Evolutionary conservation across 257 asterid species (phyloP).

Genomic region (Solanum sparsipilum): DNA sequence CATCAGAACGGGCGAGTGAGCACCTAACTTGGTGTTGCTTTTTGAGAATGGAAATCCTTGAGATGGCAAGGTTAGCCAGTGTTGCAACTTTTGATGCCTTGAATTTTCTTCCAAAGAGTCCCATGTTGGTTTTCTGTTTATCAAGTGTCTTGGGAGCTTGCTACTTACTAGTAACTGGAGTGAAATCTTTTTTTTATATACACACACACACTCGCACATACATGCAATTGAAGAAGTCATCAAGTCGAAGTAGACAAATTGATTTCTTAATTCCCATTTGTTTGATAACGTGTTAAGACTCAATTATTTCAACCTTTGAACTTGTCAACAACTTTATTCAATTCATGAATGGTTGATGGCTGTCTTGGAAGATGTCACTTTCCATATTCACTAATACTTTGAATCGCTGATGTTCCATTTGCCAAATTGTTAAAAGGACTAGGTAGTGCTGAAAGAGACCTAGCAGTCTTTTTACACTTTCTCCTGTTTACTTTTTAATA

Average conservation of each 20-base stretch:
- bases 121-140: background rate
- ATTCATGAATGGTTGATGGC: background rate
- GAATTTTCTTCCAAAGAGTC: constrained; percentile 13
- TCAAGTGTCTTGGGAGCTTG: background rate
- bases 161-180: background rate
- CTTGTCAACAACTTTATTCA: background rate
- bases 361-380: background rate
- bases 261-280: background rate
- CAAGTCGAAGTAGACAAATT: background rate
- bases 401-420: background rate
- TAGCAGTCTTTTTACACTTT: background rate
- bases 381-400: background rate
- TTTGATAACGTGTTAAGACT: background rate
- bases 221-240: background rate
- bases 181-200: background rate
- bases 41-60: constrained; percentile 22
- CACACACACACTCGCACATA: too few relatives aligned
- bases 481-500: background rate
- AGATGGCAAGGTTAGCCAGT: constrained; percentile 20
- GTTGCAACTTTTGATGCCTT: constrained; percentile 7
- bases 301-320: background rate
- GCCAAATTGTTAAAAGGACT: background rate
- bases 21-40: constrained; percentile 17
- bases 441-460: background rate
- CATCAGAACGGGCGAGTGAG: constrained; percentile 22